A percentile compares a stretch with the other conserved stretches of the same genome.
Evolutionary conservation across 345 rosid genomes (phyloP).

Genomic region (Draba incana): DNA sequence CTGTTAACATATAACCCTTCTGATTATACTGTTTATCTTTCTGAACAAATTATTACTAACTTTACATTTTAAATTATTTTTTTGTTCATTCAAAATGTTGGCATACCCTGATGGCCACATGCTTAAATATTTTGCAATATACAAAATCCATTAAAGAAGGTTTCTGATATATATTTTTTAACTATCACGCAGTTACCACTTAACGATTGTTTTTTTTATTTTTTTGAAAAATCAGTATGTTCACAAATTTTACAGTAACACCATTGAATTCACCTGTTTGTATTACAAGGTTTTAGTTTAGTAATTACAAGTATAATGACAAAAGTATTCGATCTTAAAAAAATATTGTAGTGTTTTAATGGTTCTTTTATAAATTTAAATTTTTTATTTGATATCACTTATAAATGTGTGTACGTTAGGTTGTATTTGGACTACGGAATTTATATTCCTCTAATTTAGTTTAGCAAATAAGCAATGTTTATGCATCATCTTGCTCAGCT

Average conservation of each 20-base stretch:
- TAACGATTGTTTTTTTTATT: too few relatives aligned
- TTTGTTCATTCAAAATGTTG: background rate
- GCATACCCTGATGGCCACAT: constrained; percentile 11
- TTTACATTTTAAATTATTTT: background rate
- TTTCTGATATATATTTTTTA: background rate
- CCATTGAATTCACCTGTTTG: background rate
- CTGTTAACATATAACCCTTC: constrained; percentile 44
- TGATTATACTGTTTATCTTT: constrained; percentile 15
- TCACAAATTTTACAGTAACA: background rate
- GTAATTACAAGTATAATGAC: background rate
- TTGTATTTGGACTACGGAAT: background rate
- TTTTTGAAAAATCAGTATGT: background rate
- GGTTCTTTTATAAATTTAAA: background rate
- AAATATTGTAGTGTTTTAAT: background rate
- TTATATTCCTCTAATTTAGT: background rate
- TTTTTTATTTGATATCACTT: background rate
- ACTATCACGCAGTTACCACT: background rate
- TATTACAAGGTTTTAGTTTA: background rate
- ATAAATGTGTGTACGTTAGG: background rate
- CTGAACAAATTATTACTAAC: background rate
- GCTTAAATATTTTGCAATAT: constrained; percentile 11
- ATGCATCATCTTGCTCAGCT: constrained; percentile 8
- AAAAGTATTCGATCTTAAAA: background rate
- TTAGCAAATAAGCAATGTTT: constrained; percentile 5
- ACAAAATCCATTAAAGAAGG: background rate